phyloP scores from a whole-genome alignment of 2,329 filamentous ascomycete genomes.

The Colletotrichum godetiae region DNA sequence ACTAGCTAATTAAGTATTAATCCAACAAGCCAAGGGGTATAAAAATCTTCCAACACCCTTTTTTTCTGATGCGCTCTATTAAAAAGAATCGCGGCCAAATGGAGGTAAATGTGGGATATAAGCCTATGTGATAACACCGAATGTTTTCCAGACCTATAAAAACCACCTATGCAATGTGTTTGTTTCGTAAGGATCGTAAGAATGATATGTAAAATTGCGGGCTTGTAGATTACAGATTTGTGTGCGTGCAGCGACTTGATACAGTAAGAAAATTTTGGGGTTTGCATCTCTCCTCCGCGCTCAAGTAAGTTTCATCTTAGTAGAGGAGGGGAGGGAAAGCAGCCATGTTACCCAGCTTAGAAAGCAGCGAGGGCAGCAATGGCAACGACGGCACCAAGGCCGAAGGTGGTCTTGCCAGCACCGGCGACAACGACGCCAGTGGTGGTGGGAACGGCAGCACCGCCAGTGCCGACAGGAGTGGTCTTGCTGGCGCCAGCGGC shows the following conservation, averaged over 20 bases:
- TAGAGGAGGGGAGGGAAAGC: background rate
- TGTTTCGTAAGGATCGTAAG: slow-evolving; percentile 69
- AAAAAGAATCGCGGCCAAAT: slow-evolving; percentile 1
- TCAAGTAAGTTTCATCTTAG: slow-evolving; percentile 19
- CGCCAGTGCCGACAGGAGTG: slow-evolving; percentile 46
- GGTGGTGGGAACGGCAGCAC: slow-evolving; percentile 48
- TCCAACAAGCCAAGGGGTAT: slow-evolving; percentile 34
- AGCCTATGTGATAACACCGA: background rate
- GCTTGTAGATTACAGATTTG: slow-evolving; percentile 33
- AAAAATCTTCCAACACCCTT: slow-evolving; percentile 1
- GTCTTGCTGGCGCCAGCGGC: slow-evolving; percentile 40
- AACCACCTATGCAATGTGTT: slow-evolving; percentile 40
- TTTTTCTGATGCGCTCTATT: slow-evolving; percentile 23
- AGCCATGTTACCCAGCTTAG: slow-evolving; percentile 12
- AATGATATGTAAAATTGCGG: slow-evolving; percentile 52
- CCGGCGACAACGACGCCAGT: slow-evolving; percentile 49
- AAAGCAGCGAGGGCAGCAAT: slow-evolving; percentile 54
- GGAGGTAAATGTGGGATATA: slow-evolving; percentile 6
- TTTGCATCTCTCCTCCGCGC: slow-evolving; percentile 29
- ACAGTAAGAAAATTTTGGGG: slow-evolving; percentile 39
- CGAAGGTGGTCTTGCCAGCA: slow-evolving; percentile 52
- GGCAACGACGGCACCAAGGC: slow-evolving; percentile 58
- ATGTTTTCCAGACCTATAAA: slow-evolving; percentile 32
- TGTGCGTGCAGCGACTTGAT: slow-evolving; percentile 35
- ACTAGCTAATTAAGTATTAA: slow-evolving; percentile 32